Base-by-base conservation (phyloP, 2,329 filamentous ascomycete species). In the Venturiaceae sp. region DNA sequence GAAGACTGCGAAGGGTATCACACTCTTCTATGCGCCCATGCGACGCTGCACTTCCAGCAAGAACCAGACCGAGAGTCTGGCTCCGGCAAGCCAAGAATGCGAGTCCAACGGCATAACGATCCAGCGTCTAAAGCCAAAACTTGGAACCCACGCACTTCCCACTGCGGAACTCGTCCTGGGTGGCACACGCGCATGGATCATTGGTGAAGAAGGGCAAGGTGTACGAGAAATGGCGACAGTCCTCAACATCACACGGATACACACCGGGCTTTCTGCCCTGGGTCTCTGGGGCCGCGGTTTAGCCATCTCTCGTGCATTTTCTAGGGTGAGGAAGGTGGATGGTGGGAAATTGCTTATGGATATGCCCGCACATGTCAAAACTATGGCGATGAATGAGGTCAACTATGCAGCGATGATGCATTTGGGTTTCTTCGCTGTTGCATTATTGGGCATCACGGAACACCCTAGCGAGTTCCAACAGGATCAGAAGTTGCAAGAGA, bases 111-210 rank as follows among this genome's bases (percentile, higher is more conserved):
- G 87, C 2, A 75, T 90, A 8, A 75, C 75, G 8, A 87, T 90
- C 62, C 82, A 85, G 59, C 78, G 86, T 0, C 74, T 91, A 16
- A 90, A 91, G 72, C 81, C 82, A 68, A 91, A 90, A 66, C 77
- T 88, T 3, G 87, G 87, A 28, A 90, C 86, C 0, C 81, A 81
- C 52, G 77, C 83, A 0, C 74, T 91, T 0, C 86, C 87, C 0
- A 90, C 87, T 0, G 87, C 86, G 0, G 87, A 91, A 68, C 77
- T 91, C 0, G 84, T 86, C 60, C 75, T 75, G n/a, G 37, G 66
- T 57, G 61, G 66, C 34, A 66, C 67, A 9, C 67, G 71, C 34
- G 72, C 64, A 68, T 56, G 84, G 76, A 75, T 90, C 5, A 72
- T 92, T 30, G 88, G 88, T 5, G 72, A 78, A 3, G 79, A 87